Evolutionary conservation across 192 early-diverging fungal species (phyloP).

Genomic region (Gonapodya sp.): DNA sequence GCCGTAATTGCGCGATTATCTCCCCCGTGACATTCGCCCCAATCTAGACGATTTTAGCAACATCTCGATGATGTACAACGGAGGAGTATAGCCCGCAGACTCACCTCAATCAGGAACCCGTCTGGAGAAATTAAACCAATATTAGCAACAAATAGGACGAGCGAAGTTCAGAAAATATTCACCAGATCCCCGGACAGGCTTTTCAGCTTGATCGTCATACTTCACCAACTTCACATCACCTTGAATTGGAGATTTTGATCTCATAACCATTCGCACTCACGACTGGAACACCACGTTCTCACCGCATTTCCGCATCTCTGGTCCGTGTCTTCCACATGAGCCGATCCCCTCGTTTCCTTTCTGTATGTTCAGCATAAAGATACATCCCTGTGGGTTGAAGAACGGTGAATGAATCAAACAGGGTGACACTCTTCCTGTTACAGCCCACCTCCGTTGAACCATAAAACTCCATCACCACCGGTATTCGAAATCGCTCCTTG

Average conservation of each 20-base stretch:
- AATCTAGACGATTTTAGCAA: background rate
- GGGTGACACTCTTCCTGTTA: no score
- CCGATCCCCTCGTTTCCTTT: background rate
- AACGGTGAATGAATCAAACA: no score
- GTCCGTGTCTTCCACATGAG: background rate
- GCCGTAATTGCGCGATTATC: background rate
- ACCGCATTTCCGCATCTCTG: background rate
- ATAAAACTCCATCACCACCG: background rate
- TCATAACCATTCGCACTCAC: no score
- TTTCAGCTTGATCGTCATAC: background rate
- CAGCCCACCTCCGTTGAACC: background rate
- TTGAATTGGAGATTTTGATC: no score
- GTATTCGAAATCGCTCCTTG: constrained; percentile 6
- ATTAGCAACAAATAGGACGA: background rate
- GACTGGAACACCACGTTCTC: no score
- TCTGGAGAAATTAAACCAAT: background rate
- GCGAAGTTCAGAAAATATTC: background rate
- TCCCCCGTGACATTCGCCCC: constrained; percentile 3
- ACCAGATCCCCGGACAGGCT: background rate
- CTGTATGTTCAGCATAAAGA: background rate
- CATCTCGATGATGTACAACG: background rate
- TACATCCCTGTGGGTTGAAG: background rate
- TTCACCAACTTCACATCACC: background rate
- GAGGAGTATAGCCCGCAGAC: background rate
- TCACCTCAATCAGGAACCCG: background rate